Base-by-base conservation (phyloP, 1,284 basidiomycete genomes). In the Cryptococcus sp. region DNA sequence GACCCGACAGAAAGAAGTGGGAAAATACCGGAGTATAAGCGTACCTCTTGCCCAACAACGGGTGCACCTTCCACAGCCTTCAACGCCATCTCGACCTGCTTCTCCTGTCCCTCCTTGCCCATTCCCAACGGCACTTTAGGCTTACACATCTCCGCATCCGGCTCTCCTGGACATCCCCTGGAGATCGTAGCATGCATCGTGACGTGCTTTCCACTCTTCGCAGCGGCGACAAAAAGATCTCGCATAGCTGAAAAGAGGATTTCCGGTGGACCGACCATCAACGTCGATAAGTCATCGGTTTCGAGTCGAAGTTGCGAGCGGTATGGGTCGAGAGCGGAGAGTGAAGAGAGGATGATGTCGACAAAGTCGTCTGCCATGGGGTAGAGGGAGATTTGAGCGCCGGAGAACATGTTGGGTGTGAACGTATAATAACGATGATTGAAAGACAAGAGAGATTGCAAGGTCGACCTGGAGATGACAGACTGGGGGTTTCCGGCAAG, bases 251-350 rank as follows among this genome's bases (percentile, higher is more conserved):
- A 9, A 31, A 54, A 51, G 5, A 54, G 28, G 28, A 42, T 24
- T 21, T 51, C 48, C 12, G 52, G 49, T 18, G 52, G 52, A n/a
- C 52, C 52, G n/a, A 54, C 43, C 19, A 54, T 39, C 24, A 54
- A 28, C 18, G 52, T 54, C 19, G 52, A 54, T 12, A 51, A 19
- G 45, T 54, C 52, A 25, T 54, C 52, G 14, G 52, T 54, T 21
- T 51, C 49, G 41, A 54, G 50, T 16, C 45, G 38, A 12, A 53
- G 45, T 9, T 54, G 41, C 5, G 25, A 22, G 12, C 52, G 45
- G 28, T 54, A 47, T 7, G 52, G 49, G 37, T 54, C 52, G 12
- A 54, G 42, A 3, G 52, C 48, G 21, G 33, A 40, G 25, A 54
- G 45, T 3, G 48, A 43, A n/a, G n/a, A 23, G 19, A 54, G 19